Evolutionary conservation across 495 filamentous ascomycete genomes (phyloP), one percentile per base, ranked within the genome.

Genomic region (Penicillium canariense): DNA sequence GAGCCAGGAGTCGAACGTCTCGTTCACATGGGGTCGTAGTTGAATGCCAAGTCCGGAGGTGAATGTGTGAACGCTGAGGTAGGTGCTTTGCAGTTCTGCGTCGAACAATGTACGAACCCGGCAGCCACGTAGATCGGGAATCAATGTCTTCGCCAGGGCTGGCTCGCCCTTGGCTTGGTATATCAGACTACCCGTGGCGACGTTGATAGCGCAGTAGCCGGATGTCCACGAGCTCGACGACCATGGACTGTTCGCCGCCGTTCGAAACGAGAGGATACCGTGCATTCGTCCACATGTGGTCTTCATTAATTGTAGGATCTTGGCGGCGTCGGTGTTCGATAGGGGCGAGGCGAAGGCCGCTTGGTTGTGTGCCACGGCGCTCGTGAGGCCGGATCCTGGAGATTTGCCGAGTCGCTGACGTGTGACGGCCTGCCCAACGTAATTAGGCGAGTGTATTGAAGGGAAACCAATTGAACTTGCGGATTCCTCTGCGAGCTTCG

Each of bases 1-100:
- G 35, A 96, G 85, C 94, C 94, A 98, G 7, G 86, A 82, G 56
- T 97, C 90, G 58, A 90, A 86, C 27, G 96, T 90, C 36, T 87
- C 83, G 48, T 81, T 76, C 4, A 84, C 82, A 56, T 86, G 76
- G 8, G 94, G 91, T 38, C 87, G 81, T 36, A 98, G 70, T 61
- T 89, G 81, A 28, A 96, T 77, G 27, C 87, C 84, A 15, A 87
- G 73, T 15, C 81, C 86, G 18, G 83, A 83, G 7, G 86, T 83
- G 34, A 82, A 83, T 18, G 85, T 86, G 20, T 80, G 79, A n/a
- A 98, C 80, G 61, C 92, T 89, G 11, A 98, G 81, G 62, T 88
- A 91, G n/a, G 83, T 85, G 10, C 76, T 79, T 46, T 81, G 81
- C 40, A 83, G 74, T 52, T 89, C 88, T 3, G 76, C 65, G 42